phyloP scores from a whole-genome alignment of 306 rosid genomes.

The Boehmeria nivea region DNA sequence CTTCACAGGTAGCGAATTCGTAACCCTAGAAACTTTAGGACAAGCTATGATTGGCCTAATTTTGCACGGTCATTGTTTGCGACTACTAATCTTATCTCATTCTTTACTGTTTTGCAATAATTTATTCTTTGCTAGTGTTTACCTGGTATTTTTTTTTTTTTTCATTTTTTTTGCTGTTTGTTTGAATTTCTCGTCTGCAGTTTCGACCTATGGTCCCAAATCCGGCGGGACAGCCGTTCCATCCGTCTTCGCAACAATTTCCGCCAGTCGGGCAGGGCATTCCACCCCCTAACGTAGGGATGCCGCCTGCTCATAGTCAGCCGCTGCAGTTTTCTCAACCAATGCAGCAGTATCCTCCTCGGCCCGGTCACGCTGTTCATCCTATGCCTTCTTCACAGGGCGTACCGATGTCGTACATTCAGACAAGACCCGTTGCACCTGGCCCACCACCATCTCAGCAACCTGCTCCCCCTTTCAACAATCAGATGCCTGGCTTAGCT shows the following conservation, averaged over 20 bases:
- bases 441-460: constrained; percentile 66
- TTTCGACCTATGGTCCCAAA: constrained; percentile 68
- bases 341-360: constrained; percentile 66
- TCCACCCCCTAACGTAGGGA: no score
- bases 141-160: not conserved
- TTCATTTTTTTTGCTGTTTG: constrained; percentile 13
- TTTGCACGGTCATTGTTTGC: no score
- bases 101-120: no score
- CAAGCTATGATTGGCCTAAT: no score
- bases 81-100: no score
- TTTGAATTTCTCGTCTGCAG: constrained; percentile 36
- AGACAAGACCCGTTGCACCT: constrained; percentile 69
- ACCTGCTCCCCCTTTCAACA: constrained; percentile 47
- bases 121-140: no score
- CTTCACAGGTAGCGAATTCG: constrained; percentile 55
- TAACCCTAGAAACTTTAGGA: not conserved
- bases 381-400: constrained; percentile 58
- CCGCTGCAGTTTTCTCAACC: constrained; percentile 69
- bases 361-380: constrained; percentile 70
- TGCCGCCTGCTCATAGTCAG: constrained; percentile 61
- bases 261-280: constrained; percentile 65
- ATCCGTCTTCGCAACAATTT: constrained; percentile 62
- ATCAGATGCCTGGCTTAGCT: constrained; percentile 71
- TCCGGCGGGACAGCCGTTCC: constrained; percentile 75
- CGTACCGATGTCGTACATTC: constrained; percentile 59